phyloP scores from a whole-genome alignment of 2,329 filamentous ascomycete species.

The Daldinia eschscholtzii region DNA sequence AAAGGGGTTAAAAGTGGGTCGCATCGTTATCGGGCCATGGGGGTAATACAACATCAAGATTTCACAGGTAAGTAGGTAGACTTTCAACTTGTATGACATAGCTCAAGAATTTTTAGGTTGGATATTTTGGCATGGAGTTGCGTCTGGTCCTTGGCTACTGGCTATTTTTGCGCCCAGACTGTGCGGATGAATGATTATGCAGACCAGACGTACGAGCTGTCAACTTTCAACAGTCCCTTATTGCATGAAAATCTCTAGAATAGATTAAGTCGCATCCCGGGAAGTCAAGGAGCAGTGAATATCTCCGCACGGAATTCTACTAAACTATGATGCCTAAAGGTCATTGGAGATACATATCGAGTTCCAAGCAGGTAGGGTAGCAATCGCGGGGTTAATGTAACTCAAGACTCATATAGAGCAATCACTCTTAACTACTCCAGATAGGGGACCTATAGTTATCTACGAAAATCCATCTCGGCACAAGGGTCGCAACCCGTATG shows the following conservation, averaged over 20 bases:
- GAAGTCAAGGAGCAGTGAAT: constrained; percentile 7
- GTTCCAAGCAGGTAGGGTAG: constrained; percentile 22
- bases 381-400: constrained; percentile 46
- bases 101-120: not conserved
- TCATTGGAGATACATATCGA: constrained; percentile 17
- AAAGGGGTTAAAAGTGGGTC: constrained; percentile 4
- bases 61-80: too few species aligned
- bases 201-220: not conserved
- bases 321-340: constrained; percentile 9
- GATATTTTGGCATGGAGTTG: not conserved
- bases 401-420: constrained; percentile 21
- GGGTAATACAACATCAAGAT: not conserved
- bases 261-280: not conserved
- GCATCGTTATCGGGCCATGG: not conserved
- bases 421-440: constrained; percentile 11
- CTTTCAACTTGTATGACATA: not conserved
- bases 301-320: constrained; percentile 18
- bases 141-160: not conserved
- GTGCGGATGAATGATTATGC: not conserved
- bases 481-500: not conserved
- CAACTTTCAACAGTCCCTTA: not conserved
- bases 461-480: constrained; percentile 26
- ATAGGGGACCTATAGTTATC: constrained; percentile 21
- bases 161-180: not conserved
- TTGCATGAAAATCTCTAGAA: not conserved